Conservation (phyloP, 768 basidiomycete genomes). For the Trametes cinnabarina region DNA sequence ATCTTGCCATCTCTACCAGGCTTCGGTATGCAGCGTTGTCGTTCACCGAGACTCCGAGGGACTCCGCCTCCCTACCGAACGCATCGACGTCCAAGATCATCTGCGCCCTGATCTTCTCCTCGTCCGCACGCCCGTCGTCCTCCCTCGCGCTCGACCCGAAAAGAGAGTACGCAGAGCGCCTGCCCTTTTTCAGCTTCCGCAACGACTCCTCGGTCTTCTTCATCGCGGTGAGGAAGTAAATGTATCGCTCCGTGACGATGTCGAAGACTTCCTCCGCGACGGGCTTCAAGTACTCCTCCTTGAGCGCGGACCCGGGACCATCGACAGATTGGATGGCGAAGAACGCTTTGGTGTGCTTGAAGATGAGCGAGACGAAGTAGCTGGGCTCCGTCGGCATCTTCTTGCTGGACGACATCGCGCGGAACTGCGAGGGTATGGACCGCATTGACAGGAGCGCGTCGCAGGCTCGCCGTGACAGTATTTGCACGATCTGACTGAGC, state of each 20-base stretch:
- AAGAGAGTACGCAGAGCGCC: slow-evolving; percentile 74
- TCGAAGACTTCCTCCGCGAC: slow-evolving; percentile 69
- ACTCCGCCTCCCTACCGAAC: slow-evolving; percentile 73
- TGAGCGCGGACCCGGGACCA: slow-evolving; percentile 61
- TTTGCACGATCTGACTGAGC: slow-evolving; percentile 60
- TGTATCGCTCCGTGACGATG: slow-evolving; percentile 70
- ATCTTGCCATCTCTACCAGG: slow-evolving; percentile 61
- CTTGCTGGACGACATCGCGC: slow-evolving; percentile 72
- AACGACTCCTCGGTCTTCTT: slow-evolving; percentile 92
- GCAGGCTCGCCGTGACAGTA: slow-evolving; percentile 78
- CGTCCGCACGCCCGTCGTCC: slow-evolving; percentile 72
- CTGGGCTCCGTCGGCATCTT: slow-evolving; percentile 75
- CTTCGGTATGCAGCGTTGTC: slow-evolving; percentile 50
- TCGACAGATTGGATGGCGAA: slow-evolving; percentile 59
- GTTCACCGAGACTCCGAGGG: slow-evolving; percentile 62
- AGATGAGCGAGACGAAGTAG: slow-evolving; percentile 77
- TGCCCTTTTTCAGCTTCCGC: slow-evolving; percentile 82
- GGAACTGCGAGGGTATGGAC: slow-evolving; percentile 86
- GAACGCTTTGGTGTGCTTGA: slow-evolving; percentile 76
- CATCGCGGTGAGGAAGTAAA: slow-evolving; percentile 75
- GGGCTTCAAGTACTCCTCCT: slow-evolving; percentile 47
- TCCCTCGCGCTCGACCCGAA: slow-evolving; percentile 60
- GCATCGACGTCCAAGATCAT: slow-evolving; percentile 86
- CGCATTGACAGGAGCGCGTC: slow-evolving; percentile 83
- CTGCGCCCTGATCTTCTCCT: slow-evolving; percentile 83